Evolutionary conservation across 2,329 filamentous ascomycete species (phyloP).

Genomic region (Fonsecaea pedrosoi): DNA sequence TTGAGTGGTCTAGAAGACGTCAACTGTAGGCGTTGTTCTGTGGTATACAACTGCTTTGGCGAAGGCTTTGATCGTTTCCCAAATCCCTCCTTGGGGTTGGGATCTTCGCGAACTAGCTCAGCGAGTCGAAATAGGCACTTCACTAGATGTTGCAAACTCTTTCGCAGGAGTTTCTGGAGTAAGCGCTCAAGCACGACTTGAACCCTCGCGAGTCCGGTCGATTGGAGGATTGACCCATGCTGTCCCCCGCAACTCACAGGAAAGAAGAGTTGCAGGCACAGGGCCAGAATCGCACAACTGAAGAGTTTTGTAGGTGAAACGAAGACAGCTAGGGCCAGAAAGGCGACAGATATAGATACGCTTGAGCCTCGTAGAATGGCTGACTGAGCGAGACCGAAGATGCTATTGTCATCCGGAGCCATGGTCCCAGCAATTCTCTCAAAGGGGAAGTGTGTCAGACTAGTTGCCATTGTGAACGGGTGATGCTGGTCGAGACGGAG

Average conservation of each 20-base stretch:
- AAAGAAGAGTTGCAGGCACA: not conserved
- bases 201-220: not conserved
- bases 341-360: not conserved
- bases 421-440: not conserved
- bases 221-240: not conserved
- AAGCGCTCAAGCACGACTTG: not conserved
- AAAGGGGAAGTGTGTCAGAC: not conserved
- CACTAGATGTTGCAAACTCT: not conserved
- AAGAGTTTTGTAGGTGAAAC: not conserved
- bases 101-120: not conserved
- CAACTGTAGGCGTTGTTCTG: not conserved
- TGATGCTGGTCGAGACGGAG: not conserved
- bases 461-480: not conserved
- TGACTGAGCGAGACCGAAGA: not conserved
- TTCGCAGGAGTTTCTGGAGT: not conserved
- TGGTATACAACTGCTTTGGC: not conserved
- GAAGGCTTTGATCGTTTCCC: not conserved
- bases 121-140: not conserved
- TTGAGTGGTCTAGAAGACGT: not conserved
- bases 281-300: not conserved
- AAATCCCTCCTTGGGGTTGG: not conserved
- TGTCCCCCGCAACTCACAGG: not conserved
- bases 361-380: not conserved
- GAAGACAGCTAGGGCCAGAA: not conserved
- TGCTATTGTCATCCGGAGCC: not conserved